phyloP scores from a whole-genome alignment of 768 basidiomycete genomes.

The Astraeus odoratus region DNA sequence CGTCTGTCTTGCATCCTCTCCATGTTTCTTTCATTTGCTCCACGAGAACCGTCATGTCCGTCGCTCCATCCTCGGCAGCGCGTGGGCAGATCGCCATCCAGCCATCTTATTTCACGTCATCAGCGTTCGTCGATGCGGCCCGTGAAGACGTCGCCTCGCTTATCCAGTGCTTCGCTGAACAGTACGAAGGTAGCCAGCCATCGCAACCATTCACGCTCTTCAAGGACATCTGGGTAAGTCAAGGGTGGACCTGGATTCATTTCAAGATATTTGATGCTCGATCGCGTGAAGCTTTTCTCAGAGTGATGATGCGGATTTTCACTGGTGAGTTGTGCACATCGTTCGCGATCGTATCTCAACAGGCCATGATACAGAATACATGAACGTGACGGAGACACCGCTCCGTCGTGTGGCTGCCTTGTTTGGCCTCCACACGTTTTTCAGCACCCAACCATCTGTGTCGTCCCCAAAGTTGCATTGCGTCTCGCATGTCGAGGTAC shows the following conservation, averaged over 20 bases:
- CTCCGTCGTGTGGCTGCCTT: slow-evolving; percentile 53
- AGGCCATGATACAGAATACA: slow-evolving; percentile 39
- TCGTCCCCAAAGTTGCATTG: slow-evolving; percentile 44
- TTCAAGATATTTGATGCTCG: slow-evolving; percentile 66
- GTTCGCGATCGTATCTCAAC: too few species aligned
- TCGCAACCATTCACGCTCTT: slow-evolving; percentile 59
- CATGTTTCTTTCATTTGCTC: not conserved
- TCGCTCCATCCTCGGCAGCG: slow-evolving; percentile 44
- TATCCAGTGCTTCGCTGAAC: slow-evolving; percentile 44
- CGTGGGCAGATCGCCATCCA: slow-evolving; percentile 63
- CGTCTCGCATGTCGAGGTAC: slow-evolving; percentile 51
- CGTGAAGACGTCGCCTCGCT: slow-evolving; percentile 58
- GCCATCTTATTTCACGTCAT: slow-evolving; percentile 74
- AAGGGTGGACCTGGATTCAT: slow-evolving; percentile 73
- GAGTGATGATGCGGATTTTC: slow-evolving; percentile 55
- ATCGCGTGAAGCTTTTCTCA: slow-evolving; percentile 56
- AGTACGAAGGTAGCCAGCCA: slow-evolving; percentile 30
- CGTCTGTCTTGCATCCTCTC: not conserved
- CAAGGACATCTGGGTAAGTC: slow-evolving; percentile 58
- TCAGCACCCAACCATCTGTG: slow-evolving; percentile 55
- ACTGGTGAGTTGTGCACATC: slow-evolving; percentile 42
- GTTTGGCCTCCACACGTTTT: slow-evolving; percentile 67
- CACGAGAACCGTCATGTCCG: slow-evolving; percentile 26
- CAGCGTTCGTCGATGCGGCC: slow-evolving; percentile 57
- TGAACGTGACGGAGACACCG: slow-evolving; percentile 41